Evolutionary conservation across 164 flowering plant genomes (phyloP).

Genomic region (Piper betle): DNA sequence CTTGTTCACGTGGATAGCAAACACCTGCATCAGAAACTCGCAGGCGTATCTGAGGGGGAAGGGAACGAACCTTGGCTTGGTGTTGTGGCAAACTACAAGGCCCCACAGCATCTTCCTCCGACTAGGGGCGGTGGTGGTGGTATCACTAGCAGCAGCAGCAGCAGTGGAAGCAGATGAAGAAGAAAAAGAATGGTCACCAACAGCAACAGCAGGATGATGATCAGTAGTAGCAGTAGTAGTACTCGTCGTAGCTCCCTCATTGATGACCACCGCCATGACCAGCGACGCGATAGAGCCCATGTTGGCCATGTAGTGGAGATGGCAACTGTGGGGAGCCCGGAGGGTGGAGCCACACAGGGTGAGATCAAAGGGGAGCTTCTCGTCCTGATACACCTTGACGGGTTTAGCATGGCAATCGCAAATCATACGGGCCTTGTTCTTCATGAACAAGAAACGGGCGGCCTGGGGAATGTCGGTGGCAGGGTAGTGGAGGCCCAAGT

Average conservation of each 20-base stretch:
- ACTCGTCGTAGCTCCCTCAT: conserved; percentile 34
- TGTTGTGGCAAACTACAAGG: conserved; percentile 83
- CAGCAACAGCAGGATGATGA: too few species aligned
- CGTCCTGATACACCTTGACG: conserved; percentile 71
- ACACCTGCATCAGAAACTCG: conserved; percentile 92
- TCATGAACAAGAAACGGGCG: conserved; percentile 73
- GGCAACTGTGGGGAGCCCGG: conserved; percentile 86
- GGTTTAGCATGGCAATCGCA: conserved; percentile 69
- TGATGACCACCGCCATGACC: conserved; percentile 83
- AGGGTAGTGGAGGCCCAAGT: conserved; percentile 80
- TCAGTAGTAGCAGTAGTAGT: too few species aligned
- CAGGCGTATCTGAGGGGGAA: conserved; percentile 94
- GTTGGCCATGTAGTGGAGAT: conserved; percentile 83
- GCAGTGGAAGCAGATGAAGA: too few species aligned
- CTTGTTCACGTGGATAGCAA: conserved; percentile 84
- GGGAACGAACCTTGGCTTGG: conserved; percentile 87
- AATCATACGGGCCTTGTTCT: conserved; percentile 80
- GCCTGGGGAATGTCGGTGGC: conserved; percentile 94
- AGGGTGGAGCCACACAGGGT: conserved; percentile 88
- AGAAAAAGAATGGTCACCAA: too few species aligned
- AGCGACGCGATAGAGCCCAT: conserved; percentile 83
- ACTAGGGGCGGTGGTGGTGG: conserved; percentile 12
- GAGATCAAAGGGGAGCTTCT: conserved; percentile 57
- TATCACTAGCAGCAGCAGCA: too few species aligned
- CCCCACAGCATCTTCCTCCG: conserved; percentile 95